These are phyloP conservation scores for Mycena indigotica DNA, from an alignment of 768 basidiomycete species.

Conservation along the genomic window DNA sequence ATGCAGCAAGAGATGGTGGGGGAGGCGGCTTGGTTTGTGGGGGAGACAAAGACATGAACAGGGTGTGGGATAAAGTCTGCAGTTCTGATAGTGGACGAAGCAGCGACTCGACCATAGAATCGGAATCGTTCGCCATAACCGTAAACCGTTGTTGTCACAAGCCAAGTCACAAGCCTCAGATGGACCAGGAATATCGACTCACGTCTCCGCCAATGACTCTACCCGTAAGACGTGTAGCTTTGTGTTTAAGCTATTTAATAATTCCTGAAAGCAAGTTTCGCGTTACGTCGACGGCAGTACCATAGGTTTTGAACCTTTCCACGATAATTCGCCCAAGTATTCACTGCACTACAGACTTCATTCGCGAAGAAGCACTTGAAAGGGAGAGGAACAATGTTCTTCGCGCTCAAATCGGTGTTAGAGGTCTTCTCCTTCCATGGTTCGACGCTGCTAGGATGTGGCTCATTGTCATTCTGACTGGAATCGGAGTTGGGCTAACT, in stretches of 20 bases:
- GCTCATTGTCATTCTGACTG: constrained; percentile 69
- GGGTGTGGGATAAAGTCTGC: constrained; percentile 62
- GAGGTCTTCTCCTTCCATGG: constrained; percentile 56
- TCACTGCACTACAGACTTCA: too few species aligned
- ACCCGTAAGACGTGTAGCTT: too few species aligned
- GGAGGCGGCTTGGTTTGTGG: constrained; percentile 64
- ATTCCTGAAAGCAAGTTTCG: too few species aligned
- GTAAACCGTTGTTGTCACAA: too few species aligned
- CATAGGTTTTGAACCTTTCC: too few species aligned
- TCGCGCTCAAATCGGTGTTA: constrained; percentile 53
- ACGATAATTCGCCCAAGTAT: too few species aligned
- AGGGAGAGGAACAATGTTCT: constrained; percentile 55
- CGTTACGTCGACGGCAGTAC: constrained; percentile 62
- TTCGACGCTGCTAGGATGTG: constrained; percentile 62
- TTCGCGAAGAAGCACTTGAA: constrained; percentile 64
- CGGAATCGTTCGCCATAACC: constrained; percentile 19
- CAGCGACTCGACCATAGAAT: constrained; percentile 64
- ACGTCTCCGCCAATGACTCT: constrained; percentile 30
- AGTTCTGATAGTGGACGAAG: constrained; percentile 63
- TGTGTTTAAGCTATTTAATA: too few species aligned
- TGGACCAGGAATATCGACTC: too few species aligned
- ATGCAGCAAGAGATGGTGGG: constrained; percentile 57
- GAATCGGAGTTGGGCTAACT: constrained; percentile 64
- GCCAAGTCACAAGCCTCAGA: too few species aligned
- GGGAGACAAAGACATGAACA: constrained; percentile 76